Percentiles rank a stretch among this genome's conserved stretches.
phyloP scores from a whole-genome alignment of 2,329 filamentous ascomycete genomes.

The Verticillium klebahnii region DNA sequence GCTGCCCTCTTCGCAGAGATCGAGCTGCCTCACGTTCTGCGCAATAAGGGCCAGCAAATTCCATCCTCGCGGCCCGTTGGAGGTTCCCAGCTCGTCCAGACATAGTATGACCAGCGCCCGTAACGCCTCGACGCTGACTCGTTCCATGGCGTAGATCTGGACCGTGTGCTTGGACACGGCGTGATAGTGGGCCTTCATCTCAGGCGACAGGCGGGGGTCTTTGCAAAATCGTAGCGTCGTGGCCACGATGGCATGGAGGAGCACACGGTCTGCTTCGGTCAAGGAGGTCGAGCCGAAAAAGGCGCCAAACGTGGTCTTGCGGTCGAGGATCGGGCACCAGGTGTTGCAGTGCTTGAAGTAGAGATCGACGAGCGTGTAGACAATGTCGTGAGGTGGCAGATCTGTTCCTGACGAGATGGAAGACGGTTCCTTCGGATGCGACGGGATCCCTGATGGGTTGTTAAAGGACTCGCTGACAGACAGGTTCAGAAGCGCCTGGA shows the following conservation, averaged over 20 bases:
- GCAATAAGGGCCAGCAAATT: conserved; percentile 33
- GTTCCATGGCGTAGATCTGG: conserved; percentile 36
- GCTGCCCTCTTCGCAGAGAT: conserved; percentile 32
- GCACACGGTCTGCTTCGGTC: conserved; percentile 31
- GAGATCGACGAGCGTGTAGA: conserved; percentile 55
- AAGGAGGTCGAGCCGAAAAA: conserved; percentile 36
- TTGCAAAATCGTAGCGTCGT: conserved; percentile 37
- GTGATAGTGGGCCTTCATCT: conserved; percentile 33
- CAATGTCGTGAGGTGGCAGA: conserved; percentile 54
- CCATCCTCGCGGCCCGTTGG: conserved; percentile 37
- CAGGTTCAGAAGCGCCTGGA: conserved; percentile 14
- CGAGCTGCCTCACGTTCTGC: conserved; percentile 33
- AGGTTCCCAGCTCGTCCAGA: conserved; percentile 35
- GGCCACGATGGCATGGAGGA: conserved; percentile 39
- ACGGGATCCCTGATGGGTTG: neutral
- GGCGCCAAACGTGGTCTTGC: conserved; percentile 33
- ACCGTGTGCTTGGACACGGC: conserved; percentile 32
- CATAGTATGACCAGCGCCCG: conserved; percentile 35
- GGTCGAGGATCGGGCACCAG: conserved; percentile 45
- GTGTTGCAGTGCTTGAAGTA: conserved; percentile 63
- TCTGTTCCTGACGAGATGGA: conserved; percentile 36
- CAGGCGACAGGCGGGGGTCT: conserved; percentile 29
- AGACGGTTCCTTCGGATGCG: conserved; percentile 18
- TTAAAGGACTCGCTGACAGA: conserved; percentile 9
- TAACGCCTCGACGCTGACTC: conserved; percentile 32